phyloP scores from a whole-genome alignment of 2,329 filamentous ascomycete species.

The Colletotrichum simmondsii region DNA sequence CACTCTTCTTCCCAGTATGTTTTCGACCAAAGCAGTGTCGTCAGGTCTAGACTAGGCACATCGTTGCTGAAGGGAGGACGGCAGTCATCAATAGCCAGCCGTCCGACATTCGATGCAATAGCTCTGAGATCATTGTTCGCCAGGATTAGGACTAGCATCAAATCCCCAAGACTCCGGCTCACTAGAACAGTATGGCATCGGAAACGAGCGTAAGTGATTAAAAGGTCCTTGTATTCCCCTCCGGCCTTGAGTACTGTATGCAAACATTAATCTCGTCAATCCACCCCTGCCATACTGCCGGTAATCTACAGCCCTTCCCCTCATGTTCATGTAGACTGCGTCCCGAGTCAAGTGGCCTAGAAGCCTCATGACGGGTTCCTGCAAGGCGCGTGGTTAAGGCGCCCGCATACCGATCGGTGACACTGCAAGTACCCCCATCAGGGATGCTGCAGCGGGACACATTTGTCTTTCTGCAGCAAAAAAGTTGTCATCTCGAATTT shows the following conservation, averaged over 20 bases:
- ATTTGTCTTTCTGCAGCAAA: background rate
- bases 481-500: conserved; percentile 16
- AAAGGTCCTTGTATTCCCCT: conserved; percentile 20
- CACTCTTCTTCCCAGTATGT: background rate
- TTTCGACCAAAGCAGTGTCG: too few relatives aligned
- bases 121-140: background rate
- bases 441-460: background rate
- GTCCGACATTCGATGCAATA: background rate
- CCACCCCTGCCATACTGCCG: background rate
- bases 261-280: conserved; percentile 26
- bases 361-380: background rate
- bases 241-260: background rate
- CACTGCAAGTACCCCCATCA: too few relatives aligned
- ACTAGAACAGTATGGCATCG: background rate
- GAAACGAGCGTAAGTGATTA: background rate
- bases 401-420: background rate
- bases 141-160: background rate
- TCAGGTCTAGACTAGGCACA: too few relatives aligned
- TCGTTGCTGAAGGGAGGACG: background rate
- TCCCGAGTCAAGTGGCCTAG: background rate
- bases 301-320: conserved; percentile 14
- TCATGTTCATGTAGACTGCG: background rate
- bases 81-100: background rate
- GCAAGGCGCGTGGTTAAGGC: background rate
- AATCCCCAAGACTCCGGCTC: background rate